These are phyloP conservation scores for Penicillium cinerascens DNA, from an alignment of 495 filamentous ascomycete genomes.

Conservation along the genomic window DNA sequence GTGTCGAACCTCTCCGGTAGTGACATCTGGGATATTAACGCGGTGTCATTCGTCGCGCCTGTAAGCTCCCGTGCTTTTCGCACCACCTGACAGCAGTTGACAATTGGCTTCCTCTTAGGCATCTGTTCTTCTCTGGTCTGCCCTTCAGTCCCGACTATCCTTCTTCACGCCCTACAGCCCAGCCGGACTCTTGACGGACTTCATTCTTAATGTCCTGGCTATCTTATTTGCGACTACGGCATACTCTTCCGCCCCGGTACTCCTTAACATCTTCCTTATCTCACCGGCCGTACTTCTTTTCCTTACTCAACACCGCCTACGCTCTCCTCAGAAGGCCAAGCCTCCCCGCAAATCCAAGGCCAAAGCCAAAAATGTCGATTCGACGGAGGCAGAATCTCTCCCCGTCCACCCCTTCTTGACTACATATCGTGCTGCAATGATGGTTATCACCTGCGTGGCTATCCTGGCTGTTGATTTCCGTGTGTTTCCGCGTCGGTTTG, in stretches of 20 bases:
- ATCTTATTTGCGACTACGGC: constrained; percentile 82
- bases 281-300: constrained; percentile 64
- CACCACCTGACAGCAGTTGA: constrained; percentile 1
- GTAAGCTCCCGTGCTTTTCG: constrained; percentile 48
- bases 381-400: constrained; percentile 46
- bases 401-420: constrained; percentile 90
- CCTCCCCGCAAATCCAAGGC: constrained; percentile 48
- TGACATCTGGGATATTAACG: constrained; percentile 78
- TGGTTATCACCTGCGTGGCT: constrained; percentile 86
- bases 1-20: constrained; percentile 92
- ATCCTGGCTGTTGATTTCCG: constrained; percentile 98
- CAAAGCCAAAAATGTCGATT: constrained; percentile 24
- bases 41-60: constrained; percentile 76
- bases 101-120: constrained; percentile 47
- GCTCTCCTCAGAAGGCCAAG: constrained; percentile 51
- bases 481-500: constrained; percentile 89
- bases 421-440: constrained; percentile 83
- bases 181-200: constrained; percentile 69
- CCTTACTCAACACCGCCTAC: constrained; percentile 41
- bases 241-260: constrained; percentile 70
- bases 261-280: constrained; percentile 73
- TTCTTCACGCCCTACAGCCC: constrained; percentile 76
- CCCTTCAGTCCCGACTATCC: constrained; percentile 78
- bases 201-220: constrained; percentile 77
- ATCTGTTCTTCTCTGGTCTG: constrained; percentile 82